These are phyloP conservation scores for Immersiella caudata DNA, from an alignment of 495 filamentous ascomycete genomes.

Conservation along the genomic window DNA sequence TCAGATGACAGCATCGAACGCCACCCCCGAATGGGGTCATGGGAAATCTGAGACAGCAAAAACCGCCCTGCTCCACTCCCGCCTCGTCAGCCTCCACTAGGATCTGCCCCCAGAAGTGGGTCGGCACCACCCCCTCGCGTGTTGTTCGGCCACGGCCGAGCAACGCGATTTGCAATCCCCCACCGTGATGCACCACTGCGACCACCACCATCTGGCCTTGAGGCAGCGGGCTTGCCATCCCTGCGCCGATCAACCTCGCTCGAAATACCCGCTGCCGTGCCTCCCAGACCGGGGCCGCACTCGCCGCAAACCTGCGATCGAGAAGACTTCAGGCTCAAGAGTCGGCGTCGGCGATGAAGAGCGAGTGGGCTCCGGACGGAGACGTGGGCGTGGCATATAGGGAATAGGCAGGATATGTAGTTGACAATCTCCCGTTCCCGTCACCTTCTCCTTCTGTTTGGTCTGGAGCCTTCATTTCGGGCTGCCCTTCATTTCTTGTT, in stretches of 20 bases:
- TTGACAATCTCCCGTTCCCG: constrained; percentile 33
- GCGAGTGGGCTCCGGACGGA: constrained; percentile 1
- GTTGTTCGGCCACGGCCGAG: neutral
- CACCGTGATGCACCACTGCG: neutral
- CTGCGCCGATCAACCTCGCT: constrained; percentile 53
- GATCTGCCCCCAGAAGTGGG: neutral
- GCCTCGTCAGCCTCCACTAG: neutral
- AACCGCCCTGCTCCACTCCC: neutral
- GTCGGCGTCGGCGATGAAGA: constrained; percentile 7
- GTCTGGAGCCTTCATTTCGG: constrained; percentile 22
- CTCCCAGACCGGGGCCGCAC: constrained; percentile 29
- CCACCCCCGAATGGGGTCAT: constrained; percentile 14
- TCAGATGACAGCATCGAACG: constrained; percentile 22
- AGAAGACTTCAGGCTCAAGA: constrained; percentile 31
- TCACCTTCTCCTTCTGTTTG: constrained; percentile 25
- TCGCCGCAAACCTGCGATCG: constrained; percentile 13
- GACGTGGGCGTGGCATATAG: constrained; percentile 14
- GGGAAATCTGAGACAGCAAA: constrained; percentile 21
- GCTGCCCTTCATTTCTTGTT: constrained; percentile 24
- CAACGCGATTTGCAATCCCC: neutral
- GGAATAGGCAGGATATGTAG: constrained; percentile 30
- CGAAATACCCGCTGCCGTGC: constrained; percentile 47
- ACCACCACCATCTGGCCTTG: constrained; percentile 10
- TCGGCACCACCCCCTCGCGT: neutral
- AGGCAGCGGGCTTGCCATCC: constrained; percentile 36